These are phyloP conservation scores for Taiozyma onychis DNA, from an alignment of 1,139 yeast species.

Conservation along the genomic window DNA sequence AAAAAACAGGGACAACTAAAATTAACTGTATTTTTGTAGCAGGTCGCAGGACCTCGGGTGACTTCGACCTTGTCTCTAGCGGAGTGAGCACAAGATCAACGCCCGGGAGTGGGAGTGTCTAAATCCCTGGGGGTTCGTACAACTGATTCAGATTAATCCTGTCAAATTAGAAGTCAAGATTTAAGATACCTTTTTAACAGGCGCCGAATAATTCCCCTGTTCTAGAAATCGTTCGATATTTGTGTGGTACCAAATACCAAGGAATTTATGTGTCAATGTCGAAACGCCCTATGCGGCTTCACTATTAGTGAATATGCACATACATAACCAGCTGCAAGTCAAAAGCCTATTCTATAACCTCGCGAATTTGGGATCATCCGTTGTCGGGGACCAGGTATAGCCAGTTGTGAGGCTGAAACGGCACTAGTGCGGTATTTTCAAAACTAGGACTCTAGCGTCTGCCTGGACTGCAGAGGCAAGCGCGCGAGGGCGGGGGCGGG, in stretches of 20 bases:
- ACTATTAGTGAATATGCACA: neutral
- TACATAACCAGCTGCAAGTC: neutral
- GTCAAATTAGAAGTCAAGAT: neutral
- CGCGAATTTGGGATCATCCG: neutral
- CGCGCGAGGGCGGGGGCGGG: neutral
- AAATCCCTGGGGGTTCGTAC: neutral
- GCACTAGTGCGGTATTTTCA: neutral
- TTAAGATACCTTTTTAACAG: neutral
- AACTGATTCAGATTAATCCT: neutral
- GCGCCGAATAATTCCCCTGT: neutral
- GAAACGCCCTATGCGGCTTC: neutral
- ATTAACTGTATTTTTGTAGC: neutral
- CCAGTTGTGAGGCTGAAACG: neutral
- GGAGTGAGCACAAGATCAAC: neutral
- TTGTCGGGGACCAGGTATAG: neutral
- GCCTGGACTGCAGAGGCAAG: neutral
- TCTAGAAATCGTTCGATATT: neutral
- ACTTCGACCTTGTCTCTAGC: neutral
- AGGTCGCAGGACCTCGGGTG: neutral
- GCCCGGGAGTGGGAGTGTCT: neutral
- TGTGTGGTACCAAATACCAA: neutral
- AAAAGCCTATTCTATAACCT: neutral
- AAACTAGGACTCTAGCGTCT: neutral
- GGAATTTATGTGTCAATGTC: neutral
- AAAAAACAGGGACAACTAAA: neutral